Conservation (phyloP, 805 yeast genomes). For the Yarrowia sp. region DNA sequence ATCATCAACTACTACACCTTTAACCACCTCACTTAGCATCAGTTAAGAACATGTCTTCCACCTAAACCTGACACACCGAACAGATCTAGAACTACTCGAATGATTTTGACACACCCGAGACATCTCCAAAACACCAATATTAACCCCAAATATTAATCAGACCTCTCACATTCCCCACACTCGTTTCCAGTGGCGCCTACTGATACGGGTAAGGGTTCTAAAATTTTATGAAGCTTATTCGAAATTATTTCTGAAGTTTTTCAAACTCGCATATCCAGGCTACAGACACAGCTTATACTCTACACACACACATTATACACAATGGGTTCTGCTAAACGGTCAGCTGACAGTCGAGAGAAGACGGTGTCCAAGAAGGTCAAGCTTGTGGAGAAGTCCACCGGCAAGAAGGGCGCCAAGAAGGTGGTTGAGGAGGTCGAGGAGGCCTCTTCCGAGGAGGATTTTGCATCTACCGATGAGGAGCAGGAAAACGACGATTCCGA, state of each 20-base stretch:
- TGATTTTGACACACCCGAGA: no score
- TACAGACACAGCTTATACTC: neutral
- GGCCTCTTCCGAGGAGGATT: slow-evolving; percentile 25
- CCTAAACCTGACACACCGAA: no score
- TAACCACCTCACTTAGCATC: no score
- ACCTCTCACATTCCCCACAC: no score
- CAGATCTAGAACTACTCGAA: no score
- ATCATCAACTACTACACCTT: no score
- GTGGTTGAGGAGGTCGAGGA: slow-evolving; percentile 15
- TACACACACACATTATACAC: slow-evolving; percentile 4
- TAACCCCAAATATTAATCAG: no score
- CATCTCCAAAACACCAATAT: no score
- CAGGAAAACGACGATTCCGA: slow-evolving; percentile 31
- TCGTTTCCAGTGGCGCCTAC: neutral
- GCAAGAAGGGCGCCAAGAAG: slow-evolving; percentile 28
- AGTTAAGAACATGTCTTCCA: no score
- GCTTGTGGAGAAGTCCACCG: slow-evolving; percentile 21
- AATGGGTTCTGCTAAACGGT: slow-evolving; percentile 36
- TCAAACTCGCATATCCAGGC: slow-evolving; percentile 21
- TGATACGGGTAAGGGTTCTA: slow-evolving; percentile 35
- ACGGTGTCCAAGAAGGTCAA: slow-evolving; percentile 33
- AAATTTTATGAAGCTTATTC: slow-evolving; percentile 29
- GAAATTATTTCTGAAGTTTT: slow-evolving; percentile 29
- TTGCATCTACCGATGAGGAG: slow-evolving; percentile 38
- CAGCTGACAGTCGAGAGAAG: slow-evolving; percentile 34